Base-by-base conservation (phyloP, 192 early-diverging fungal genomes). In the Coemansia sp. region DNA sequence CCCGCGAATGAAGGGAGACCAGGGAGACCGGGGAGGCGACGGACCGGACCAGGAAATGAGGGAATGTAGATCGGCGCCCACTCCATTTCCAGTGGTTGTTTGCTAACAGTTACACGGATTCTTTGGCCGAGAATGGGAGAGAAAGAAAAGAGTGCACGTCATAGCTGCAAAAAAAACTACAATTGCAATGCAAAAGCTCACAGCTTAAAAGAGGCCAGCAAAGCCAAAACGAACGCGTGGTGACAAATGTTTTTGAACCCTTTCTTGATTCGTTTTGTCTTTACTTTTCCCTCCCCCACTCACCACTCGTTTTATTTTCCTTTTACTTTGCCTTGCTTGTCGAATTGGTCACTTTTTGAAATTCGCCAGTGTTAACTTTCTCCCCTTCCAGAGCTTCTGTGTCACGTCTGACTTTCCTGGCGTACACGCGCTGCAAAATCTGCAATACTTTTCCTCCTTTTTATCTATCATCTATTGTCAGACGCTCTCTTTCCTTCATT, bases 31-130 rank as follows among this genome's bases (percentile, higher is more conserved):
- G 57, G 57, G 57, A 34, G 57, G 4, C 34, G 18, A 12, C 4
- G 14, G 15, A 16, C 6, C 57, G 14, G n/a, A 59, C 21, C 34
- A 36, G 57, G 57, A 59, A 59, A 38, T 59, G 57, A 59, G 34
- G 24, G 57, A 59, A 59, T 59, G 57, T 15, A 2, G 15, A 59
- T 18, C 14, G 24, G 7, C 30, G 24, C 10, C 51, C 21, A 53
- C 0, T 26, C 51, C 51, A 26, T 6, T 14, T 9, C 51, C 24
- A 24, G 51, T 8, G 23, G 51, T 46, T 46, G 44, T 46, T 46
- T 46, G 44, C 44, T 46, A 14, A 18, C 12, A 14, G 44, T 46
- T 41, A 5, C 0, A 14, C 12, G 39, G 39, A 41, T 41, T 41
- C 12, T 41, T 41, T 14, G 39, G 9, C 12, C 9, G 39, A 41